Base-by-base conservation (phyloP, 2,329 filamentous ascomycete genomes). In the Dactylellina cionopaga region DNA sequence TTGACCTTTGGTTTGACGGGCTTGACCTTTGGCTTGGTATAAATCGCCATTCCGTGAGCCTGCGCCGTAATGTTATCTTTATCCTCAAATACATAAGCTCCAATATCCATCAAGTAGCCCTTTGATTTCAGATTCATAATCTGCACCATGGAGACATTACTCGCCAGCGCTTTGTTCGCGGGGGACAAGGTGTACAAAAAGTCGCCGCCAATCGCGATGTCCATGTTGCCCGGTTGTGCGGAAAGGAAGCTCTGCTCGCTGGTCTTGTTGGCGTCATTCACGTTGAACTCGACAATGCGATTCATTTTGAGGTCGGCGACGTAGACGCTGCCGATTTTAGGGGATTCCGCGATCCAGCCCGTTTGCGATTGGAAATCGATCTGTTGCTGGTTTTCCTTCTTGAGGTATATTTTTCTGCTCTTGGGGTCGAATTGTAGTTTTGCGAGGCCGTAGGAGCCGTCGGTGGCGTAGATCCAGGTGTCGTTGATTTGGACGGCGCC, bases 311-410 rank as follows among this genome's bases (percentile, higher is more conserved):
- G 85, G 74, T 89, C 87, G 0, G 86, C 85, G 2, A 89, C 85
- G 66, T 87, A 90, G 0, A 84, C 85, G 0, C 82, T 85, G 5
- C 81, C 79, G 0, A 84, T 86, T 0, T 79, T 77, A 0, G 79
- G 65, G 0, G 84, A 85, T 39, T 87, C 80, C 0, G 85, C 80
- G 0, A 80, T 82, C 87, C 87, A 89, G 78, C 87, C 89, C 0
- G 85, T 87, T 0, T 85, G 85, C 5, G 71, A 78, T 76, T 89
- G 87, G 35, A 81, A 84, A 0, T 80, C 79, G 10, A 89, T 79
- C 0, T 76, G 74, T n/a, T 80, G 79, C 47, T 79, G 81, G n/a
- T 79, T 80, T 33, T 80, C 78, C 0, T 83, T 76, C 0, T 79
- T 78, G 0, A 81, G 81, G 9, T 76, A 56, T n/a, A 71, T 27